A percentile compares a stretch with the other conserved stretches of the same genome.
These are phyloP conservation scores for Apiospora phragmitis DNA, from an alignment of 2,329 filamentous ascomycete species.

Conservation along the genomic window DNA sequence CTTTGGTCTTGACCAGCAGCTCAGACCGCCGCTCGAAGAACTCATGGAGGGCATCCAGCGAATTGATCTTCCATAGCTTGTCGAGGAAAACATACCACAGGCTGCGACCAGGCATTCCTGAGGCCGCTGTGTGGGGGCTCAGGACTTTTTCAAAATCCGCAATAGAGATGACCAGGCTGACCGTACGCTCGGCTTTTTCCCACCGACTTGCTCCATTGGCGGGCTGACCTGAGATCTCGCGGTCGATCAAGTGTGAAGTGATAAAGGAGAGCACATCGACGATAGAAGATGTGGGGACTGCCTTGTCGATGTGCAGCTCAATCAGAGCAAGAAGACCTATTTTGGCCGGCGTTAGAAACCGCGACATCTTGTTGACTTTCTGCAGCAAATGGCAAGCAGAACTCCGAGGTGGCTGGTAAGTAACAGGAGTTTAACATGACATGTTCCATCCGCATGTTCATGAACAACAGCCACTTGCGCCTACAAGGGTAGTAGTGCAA, in stretches of 20 bases:
- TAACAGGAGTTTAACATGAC: background rate
- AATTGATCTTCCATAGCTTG: constrained; percentile 81
- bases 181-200: constrained; percentile 49
- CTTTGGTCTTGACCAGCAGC: constrained; percentile 62
- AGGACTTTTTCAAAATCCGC: constrained; percentile 62
- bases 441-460: background rate
- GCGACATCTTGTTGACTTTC: constrained; percentile 57
- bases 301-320: constrained; percentile 75
- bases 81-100: constrained; percentile 86
- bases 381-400: background rate
- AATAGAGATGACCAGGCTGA: constrained; percentile 55
- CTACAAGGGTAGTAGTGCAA: background rate
- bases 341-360: constrained; percentile 86
- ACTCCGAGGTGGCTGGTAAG: background rate
- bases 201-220: constrained; percentile 39
- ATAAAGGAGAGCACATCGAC: constrained; percentile 79
- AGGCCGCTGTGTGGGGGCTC: constrained; percentile 48
- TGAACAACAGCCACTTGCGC: background rate
- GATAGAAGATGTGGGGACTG: constrained; percentile 68
- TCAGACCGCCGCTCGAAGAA: constrained; percentile 66
- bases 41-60: constrained; percentile 74
- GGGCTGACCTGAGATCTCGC: constrained; percentile 35
- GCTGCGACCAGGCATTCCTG: constrained; percentile 70
- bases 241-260: constrained; percentile 66
- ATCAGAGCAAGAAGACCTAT: constrained; percentile 79